Base-by-base conservation (phyloP, 148 eudicot genomes). In the Rheum nobile region DNA sequence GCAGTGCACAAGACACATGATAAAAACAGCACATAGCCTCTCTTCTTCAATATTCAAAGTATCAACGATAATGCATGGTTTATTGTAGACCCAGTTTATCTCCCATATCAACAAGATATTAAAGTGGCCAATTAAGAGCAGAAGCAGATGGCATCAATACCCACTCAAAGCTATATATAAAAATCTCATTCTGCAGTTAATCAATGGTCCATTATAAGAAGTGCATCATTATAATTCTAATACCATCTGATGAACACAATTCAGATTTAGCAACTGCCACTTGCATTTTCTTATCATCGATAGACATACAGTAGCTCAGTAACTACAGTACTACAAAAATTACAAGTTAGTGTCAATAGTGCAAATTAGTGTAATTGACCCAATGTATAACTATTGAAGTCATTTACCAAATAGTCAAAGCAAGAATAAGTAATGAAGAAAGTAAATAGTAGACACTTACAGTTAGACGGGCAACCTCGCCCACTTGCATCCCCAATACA, bases 401-500 rank as follows among this genome's bases (percentile, higher is more conserved):
- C 34, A 59, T 59, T 59, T 10, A 10, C 17, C 6, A 50, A 59
- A 59, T 8, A 2, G 32, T 8, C 37, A 57, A 10, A 34, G 0
- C 77, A 75, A 8, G 57, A 26, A 71, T 10, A 43, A n/a, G 43
- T 26, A 29, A 37, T 26, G n/a, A 4, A 73, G 41, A 14, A 69
- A 47, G 63, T 44, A 39, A 72, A 39, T 13, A 47, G 34, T 42
- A 47, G 67, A 50, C 22, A 75, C 87, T 83, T 83, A 94, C 97
- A 71, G 82, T 80, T 71, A 94, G 77, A 16, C 88, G 87, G 75
- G 98, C 97, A 82, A 87, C 87, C 85, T 94, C 98, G 67, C 98
- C 98, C 28, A 94, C 39, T 82, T 94, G 97, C 98, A 94, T 94
- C 77, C 96, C 96, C 80, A 91, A 35, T 48, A 94, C 97, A 24